Percentiles rank a stretch among this genome's conserved stretches.
These are phyloP conservation scores for Tetrahymena malaccensis DNA, from an alignment of 73 alveolate species.

Conservation along the genomic window DNA sequence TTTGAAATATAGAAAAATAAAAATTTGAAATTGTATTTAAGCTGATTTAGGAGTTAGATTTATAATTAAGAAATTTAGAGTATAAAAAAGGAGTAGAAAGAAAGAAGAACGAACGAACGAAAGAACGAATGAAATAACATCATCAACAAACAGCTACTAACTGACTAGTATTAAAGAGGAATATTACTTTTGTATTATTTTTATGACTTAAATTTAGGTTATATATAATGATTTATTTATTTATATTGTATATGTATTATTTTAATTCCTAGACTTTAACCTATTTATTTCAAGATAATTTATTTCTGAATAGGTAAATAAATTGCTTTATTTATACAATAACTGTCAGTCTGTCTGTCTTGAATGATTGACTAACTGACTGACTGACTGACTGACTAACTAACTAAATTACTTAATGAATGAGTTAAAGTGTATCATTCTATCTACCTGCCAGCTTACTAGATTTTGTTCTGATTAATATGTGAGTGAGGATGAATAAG, in stretches of 20 bases:
- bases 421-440: no score
- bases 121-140: not conserved
- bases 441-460: not conserved
- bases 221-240: no score
- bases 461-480: not conserved
- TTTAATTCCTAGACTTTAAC: not conserved
- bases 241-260: not conserved
- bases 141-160: not conserved
- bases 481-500: not conserved
- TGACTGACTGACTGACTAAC: not conserved
- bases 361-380: no score
- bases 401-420: not conserved
- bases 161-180: not conserved
- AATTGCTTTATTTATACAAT: not conserved
- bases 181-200: not conserved
- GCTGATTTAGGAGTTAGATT: no score
- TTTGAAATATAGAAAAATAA: no score
- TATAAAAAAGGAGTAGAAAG: not conserved
- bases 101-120: not conserved
- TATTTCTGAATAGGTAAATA: no score
- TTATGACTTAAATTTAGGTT: not conserved
- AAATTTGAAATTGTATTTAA: no score
- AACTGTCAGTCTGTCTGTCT: not conserved
- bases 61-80: not conserved
- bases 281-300: not conserved